These are phyloP conservation scores for Trichoderma breve DNA, from an alignment of 2,329 filamentous ascomycete genomes.

Conservation along the genomic window DNA sequence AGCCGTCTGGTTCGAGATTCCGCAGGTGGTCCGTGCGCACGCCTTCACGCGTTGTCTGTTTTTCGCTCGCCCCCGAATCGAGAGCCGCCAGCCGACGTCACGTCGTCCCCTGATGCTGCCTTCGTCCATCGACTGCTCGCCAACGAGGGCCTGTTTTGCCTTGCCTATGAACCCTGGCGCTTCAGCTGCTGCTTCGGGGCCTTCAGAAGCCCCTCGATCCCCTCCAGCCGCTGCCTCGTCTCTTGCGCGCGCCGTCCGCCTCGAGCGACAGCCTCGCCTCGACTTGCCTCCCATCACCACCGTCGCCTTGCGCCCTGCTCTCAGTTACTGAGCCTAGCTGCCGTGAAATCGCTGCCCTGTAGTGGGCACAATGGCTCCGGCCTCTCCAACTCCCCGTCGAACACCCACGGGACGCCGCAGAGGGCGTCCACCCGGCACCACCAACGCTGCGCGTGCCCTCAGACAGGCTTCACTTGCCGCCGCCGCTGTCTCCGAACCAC, in stretches of 20 bases:
- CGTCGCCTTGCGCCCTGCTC: constrained; percentile 3
- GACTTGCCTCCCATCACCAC: not conserved
- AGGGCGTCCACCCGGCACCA: constrained; percentile 46
- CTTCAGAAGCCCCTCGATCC: constrained; percentile 27
- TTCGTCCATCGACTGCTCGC: constrained; percentile 30
- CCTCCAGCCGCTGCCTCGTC: constrained; percentile 32
- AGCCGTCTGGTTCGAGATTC: not conserved
- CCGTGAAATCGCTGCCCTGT: not conserved
- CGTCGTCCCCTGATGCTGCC: constrained; percentile 33
- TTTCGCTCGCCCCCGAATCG: constrained; percentile 33
- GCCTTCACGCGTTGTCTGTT: constrained; percentile 44
- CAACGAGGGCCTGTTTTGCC: constrained; percentile 26
- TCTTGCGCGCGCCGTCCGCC: constrained; percentile 28
- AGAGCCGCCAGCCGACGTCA: constrained; percentile 37
- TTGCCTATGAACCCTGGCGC: constrained; percentile 24
- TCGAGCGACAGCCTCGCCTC: constrained; percentile 10
- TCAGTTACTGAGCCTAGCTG: not conserved
- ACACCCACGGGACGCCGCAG: constrained; percentile 45
- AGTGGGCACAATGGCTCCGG: constrained; percentile 32
- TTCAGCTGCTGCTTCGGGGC: constrained; percentile 21
- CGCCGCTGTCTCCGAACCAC: constrained; percentile 53
- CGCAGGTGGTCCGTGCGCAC: constrained; percentile 24
- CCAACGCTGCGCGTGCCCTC: constrained; percentile 42
- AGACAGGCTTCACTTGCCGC: constrained; percentile 37
- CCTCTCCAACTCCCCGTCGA: constrained; percentile 41